Percentiles rank a stretch among this genome's conserved stretches.
phyloP scores from a whole-genome alignment of 2,329 filamentous ascomycete species.

The Bimuria novae-zelandiae region DNA sequence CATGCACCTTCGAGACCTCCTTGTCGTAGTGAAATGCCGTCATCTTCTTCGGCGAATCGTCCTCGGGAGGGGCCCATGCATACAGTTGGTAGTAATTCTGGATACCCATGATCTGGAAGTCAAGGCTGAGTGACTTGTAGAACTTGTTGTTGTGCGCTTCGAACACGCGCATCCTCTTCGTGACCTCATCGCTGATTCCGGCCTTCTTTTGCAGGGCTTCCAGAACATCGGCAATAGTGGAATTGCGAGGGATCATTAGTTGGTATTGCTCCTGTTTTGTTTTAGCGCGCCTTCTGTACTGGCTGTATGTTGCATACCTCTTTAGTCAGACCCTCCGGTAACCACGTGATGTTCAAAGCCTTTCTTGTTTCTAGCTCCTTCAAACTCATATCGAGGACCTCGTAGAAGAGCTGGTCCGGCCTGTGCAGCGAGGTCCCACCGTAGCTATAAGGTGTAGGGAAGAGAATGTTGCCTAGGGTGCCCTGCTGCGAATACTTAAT shows the following conservation, averaged over 20 bases:
- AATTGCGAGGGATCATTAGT: slow-evolving; percentile 84
- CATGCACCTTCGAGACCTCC: slow-evolving; percentile 81
- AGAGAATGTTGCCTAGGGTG: slow-evolving; percentile 79
- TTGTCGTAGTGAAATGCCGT: slow-evolving; percentile 91
- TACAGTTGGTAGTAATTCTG: slow-evolving; percentile 85
- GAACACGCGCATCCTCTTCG: slow-evolving; percentile 75
- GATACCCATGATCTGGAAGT: slow-evolving; percentile 76
- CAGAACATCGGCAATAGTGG: slow-evolving; percentile 78
- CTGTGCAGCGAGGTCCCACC: slow-evolving; percentile 70
- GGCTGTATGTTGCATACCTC: slow-evolving; percentile 63
- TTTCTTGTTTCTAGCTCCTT: slow-evolving; percentile 94
- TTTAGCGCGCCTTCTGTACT: slow-evolving; percentile 13
- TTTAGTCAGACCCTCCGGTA: slow-evolving; percentile 89
- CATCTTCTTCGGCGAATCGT: slow-evolving; percentile 69
- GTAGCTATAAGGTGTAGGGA: slow-evolving; percentile 70
- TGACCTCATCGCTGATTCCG: slow-evolving; percentile 75
- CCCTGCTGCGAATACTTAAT: slow-evolving; percentile 74
- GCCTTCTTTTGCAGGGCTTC: slow-evolving; percentile 78
- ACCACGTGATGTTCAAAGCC: slow-evolving; percentile 77
- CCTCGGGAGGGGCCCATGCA: slow-evolving; percentile 78
- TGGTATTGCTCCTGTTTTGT: slow-evolving; percentile 71
- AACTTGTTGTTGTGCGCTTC: slow-evolving; percentile 84
- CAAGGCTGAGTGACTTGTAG: slow-evolving; percentile 73
- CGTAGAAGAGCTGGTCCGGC: slow-evolving; percentile 83
- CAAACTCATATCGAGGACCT: slow-evolving; percentile 91